Percentiles rank a stretch among this genome's conserved stretches.
These are phyloP conservation scores for Glomus cerebriforme DNA, from an alignment of 192 early-diverging fungal species.

Conservation along the genomic window DNA sequence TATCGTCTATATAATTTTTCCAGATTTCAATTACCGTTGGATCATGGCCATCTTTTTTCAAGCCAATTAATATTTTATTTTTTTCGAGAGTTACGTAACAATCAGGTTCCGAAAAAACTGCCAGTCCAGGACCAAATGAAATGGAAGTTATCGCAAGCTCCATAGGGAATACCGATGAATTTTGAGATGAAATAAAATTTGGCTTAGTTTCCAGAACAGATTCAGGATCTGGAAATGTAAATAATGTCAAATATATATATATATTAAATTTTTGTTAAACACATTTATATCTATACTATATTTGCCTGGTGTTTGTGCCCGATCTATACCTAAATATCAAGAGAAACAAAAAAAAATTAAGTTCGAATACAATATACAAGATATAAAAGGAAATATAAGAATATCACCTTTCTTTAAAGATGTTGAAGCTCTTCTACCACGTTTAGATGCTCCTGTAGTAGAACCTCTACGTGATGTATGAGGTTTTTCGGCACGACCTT, in stretches of 20 bases:
- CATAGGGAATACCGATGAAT: constrained; percentile 34
- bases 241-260: background rate
- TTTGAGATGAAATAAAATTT: constrained; percentile 33
- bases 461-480: background rate
- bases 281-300: too few relatives aligned
- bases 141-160: constrained; percentile 43
- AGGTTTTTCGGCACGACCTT: background rate
- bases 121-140: constrained; percentile 41
- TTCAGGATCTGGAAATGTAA: background rate
- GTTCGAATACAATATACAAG: background rate
- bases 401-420: constrained; percentile 19
- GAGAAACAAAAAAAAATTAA: background rate
- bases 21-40: constrained; percentile 42
- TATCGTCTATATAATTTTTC: constrained; percentile 43
- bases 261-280: background rate
- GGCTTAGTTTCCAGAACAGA: background rate
- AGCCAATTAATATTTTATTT: constrained; percentile 42
- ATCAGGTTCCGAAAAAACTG: constrained; percentile 40
- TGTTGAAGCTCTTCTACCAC: constrained; percentile 5
- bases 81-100: constrained; percentile 40
- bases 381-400: background rate
- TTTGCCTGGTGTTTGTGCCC: background rate
- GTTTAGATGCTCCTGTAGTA: background rate
- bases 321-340: background rate
- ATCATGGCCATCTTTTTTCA: constrained; percentile 36